A percentile compares a stretch with the other conserved stretches of the same genome.
These are phyloP conservation scores for Colletotrichum viniferum DNA, from an alignment of 2,329 filamentous ascomycete genomes.

Conservation along the genomic window DNA sequence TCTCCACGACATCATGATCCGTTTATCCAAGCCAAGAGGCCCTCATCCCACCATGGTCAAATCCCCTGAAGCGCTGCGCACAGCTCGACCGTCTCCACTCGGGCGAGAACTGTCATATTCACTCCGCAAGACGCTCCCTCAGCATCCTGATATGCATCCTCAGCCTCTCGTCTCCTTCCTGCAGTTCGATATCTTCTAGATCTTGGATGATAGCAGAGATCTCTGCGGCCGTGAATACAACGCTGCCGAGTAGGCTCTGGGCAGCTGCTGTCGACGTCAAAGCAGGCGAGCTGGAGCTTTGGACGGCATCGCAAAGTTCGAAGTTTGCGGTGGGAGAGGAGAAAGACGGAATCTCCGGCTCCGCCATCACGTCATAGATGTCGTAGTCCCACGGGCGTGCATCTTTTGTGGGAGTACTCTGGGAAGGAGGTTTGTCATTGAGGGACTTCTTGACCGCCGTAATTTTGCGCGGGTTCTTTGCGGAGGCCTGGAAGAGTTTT, in stretches of 20 bases:
- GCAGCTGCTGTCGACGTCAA: not conserved
- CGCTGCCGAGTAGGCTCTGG: not conserved
- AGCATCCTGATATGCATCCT: not conserved
- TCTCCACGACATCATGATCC: not conserved
- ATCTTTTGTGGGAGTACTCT: not conserved
- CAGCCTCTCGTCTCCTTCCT: not conserved
- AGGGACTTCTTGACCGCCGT: not conserved
- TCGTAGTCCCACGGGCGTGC: not conserved
- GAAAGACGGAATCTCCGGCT: not conserved
- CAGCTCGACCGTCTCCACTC: not conserved
- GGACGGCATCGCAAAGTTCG: not conserved
- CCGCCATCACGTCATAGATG: not conserved
- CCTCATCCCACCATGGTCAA: not conserved
- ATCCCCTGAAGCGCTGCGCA: not conserved
- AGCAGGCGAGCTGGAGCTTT: not conserved
- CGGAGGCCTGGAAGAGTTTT: not conserved
- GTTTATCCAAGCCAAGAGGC: not conserved
- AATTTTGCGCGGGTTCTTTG: not conserved
- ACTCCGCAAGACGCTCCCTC: not conserved
- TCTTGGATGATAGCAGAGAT: not conserved
- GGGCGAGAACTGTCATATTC: not conserved
- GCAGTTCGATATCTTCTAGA: not conserved
- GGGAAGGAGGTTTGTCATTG: not conserved
- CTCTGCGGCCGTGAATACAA: not conserved
- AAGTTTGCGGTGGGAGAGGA: not conserved